These are phyloP conservation scores for Salix koriyanagi DNA, from an alignment of 345 rosid genomes.

Conservation along the genomic window DNA sequence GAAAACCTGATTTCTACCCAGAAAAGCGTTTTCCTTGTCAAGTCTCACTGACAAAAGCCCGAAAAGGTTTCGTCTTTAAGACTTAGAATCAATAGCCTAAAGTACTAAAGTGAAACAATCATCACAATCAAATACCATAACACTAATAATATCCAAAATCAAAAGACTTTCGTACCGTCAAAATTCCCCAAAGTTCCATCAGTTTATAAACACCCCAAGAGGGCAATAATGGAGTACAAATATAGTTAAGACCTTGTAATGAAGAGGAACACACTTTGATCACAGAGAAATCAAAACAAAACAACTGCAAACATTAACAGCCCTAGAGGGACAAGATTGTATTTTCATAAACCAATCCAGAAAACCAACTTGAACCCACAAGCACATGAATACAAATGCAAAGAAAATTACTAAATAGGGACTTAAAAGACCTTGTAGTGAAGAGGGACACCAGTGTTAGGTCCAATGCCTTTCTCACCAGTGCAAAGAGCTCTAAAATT, in stretches of 20 bases:
- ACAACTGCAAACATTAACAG: not conserved
- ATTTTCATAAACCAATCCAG: not conserved
- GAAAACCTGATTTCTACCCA: not conserved
- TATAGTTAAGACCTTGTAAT: not conserved
- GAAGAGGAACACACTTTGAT: not conserved
- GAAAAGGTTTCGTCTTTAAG: not conserved
- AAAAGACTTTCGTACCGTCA: conserved; percentile 12
- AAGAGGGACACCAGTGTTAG: conserved; percentile 66
- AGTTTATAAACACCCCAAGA: not conserved
- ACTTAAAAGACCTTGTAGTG: conserved; percentile 66
- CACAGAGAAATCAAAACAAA: not conserved
- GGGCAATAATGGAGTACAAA: not conserved
- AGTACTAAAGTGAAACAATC: not conserved
- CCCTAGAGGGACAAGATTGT: not conserved
- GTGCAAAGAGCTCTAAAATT: conserved; percentile 94
- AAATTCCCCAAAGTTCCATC: not conserved
- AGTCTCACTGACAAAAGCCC: not conserved
- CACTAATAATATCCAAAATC: not conserved
- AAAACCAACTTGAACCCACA: not conserved
- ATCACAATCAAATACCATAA: not conserved
- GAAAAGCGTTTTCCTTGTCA: not conserved
- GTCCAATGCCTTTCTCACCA: conserved; percentile 88
- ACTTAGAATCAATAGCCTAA: not conserved
- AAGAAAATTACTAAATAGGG: not conserved
- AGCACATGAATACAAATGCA: not conserved